Conservation (phyloP, 1,284 basidiomycete genomes). For the Pterulicium gracile region DNA sequence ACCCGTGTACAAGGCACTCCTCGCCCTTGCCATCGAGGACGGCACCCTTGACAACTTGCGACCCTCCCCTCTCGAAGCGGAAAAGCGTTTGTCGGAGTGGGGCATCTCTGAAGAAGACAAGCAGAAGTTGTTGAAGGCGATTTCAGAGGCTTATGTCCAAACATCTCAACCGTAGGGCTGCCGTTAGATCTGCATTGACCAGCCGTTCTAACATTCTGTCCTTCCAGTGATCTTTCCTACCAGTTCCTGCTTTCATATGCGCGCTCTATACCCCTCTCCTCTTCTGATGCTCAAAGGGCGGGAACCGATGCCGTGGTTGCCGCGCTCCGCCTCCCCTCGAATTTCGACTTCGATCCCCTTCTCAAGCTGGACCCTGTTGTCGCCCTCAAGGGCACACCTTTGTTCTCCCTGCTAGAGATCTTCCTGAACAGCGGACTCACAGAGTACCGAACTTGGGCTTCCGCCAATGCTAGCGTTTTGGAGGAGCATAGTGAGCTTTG, state of each 20-base stretch:
- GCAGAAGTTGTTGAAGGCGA: slow-evolving; percentile 54
- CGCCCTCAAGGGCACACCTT: slow-evolving; percentile 54
- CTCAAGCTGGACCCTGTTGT: slow-evolving; percentile 68
- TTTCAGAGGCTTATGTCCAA: slow-evolving; percentile 56
- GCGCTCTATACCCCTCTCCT: slow-evolving; percentile 44
- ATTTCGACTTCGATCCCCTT: slow-evolving; percentile 78
- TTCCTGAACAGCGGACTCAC: slow-evolving; percentile 60
- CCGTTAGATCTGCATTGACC: slow-evolving; percentile 1
- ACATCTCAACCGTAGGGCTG: slow-evolving; percentile 48
- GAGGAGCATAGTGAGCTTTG: slow-evolving; percentile 48
- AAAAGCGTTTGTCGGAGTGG: slow-evolving; percentile 76
- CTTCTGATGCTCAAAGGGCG: slow-evolving; percentile 35
- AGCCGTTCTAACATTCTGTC: neutral
- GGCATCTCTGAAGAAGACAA: slow-evolving; percentile 57
- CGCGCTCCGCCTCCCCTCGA: slow-evolving; percentile 57
- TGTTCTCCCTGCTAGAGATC: slow-evolving; percentile 61
- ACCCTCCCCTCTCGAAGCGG: slow-evolving; percentile 50
- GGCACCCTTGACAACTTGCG: slow-evolving; percentile 63
- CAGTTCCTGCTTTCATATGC: slow-evolving; percentile 54
- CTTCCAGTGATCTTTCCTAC: slow-evolving; percentile 44
- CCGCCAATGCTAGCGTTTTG: slow-evolving; percentile 38
- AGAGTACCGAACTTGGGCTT: slow-evolving; percentile 58
- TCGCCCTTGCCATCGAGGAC: slow-evolving; percentile 54
- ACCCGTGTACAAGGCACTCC: slow-evolving; percentile 54
- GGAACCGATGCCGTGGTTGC: slow-evolving; percentile 55